A percentile compares a stretch with the other conserved stretches of the same genome.
phyloP scores from a whole-genome alignment of 768 basidiomycete genomes.

The Clitopilus hobsonii region DNA sequence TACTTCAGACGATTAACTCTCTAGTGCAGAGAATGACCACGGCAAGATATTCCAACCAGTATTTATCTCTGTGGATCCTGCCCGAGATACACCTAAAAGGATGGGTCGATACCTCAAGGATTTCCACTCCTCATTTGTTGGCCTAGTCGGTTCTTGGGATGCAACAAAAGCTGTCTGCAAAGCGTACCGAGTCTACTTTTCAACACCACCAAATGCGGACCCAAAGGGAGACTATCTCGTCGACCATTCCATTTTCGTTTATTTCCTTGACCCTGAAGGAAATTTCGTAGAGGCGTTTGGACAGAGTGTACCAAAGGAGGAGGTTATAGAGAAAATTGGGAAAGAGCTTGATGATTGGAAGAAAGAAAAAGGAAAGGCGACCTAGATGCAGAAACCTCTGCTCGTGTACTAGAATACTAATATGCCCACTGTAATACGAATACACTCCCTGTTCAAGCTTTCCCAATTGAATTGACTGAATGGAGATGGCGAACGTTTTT shows the following conservation, averaged over 20 bases:
- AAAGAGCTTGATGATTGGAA: constrained; percentile 44
- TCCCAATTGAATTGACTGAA: neutral
- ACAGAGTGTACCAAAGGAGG: constrained; percentile 65
- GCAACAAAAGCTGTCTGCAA: constrained; percentile 87
- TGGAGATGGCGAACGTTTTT: neutral
- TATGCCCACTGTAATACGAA: neutral
- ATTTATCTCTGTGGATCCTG: constrained; percentile 96
- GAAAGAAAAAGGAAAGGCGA: constrained; percentile 31
- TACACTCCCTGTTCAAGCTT: neutral
- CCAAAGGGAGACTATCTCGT: constrained; percentile 94
- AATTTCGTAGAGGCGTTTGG: constrained; percentile 97
- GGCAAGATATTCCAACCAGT: constrained; percentile 79
- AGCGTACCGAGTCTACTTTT: constrained; percentile 97
- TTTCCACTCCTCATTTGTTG: constrained; percentile 88
- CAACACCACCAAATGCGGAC: constrained; percentile 85
- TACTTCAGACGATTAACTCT: neutral
- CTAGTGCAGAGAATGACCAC: constrained; percentile 54
- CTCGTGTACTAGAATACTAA: neutral
- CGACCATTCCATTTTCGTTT: constrained; percentile 95
- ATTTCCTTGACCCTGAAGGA: constrained; percentile 95
- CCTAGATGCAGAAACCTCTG: constrained; percentile 11
- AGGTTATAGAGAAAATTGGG: constrained; percentile 60
- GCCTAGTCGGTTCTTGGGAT: constrained; percentile 81
- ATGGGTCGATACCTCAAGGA: constrained; percentile 69
- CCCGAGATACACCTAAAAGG: constrained; percentile 68